Percentiles rank a stretch among this genome's conserved stretches.
Evolutionary conservation across 768 basidiomycete species (phyloP).

Genomic region (Boletellus sp.): DNA sequence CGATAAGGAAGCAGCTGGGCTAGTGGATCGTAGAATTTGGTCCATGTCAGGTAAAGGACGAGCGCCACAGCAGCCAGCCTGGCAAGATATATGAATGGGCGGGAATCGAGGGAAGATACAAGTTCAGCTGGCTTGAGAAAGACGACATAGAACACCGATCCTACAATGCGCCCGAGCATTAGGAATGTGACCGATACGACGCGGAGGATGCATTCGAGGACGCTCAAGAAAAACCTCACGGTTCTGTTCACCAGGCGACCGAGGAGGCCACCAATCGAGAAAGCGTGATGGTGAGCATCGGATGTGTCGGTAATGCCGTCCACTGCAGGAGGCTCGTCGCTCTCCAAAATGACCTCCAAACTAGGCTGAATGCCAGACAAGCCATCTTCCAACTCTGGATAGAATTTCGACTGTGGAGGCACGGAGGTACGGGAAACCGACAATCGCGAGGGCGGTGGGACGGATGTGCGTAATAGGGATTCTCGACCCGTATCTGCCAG

Average conservation of each 20-base stretch:
- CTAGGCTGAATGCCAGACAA: constrained; percentile 45
- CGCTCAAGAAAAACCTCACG: constrained; percentile 28
- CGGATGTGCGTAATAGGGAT: constrained; percentile 32
- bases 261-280: constrained; percentile 46
- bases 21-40: constrained; percentile 38
- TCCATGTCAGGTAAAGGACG: constrained; percentile 45
- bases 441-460: constrained; percentile 36
- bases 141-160: constrained; percentile 45
- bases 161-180: constrained; percentile 46
- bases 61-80: constrained; percentile 44
- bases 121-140: constrained; percentile 47
- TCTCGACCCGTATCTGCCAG: constrained; percentile 35
- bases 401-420: constrained; percentile 36
- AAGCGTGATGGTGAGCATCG: constrained; percentile 22
- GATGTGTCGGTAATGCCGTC: constrained; percentile 25
- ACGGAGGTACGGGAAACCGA: constrained; percentile 39
- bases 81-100: constrained; percentile 30
- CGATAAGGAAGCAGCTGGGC: constrained; percentile 33
- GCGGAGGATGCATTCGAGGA: constrained; percentile 25
- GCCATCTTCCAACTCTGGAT: constrained; percentile 16
- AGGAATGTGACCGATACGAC: constrained; percentile 37
- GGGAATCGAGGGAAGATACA: constrained; percentile 32
- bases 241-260: constrained; percentile 41
- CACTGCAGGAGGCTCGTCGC: constrained; percentile 46
- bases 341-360: constrained; percentile 62